Conservation (phyloP, 1,284 basidiomycete species). For the Cronartium ribicola region DNA sequence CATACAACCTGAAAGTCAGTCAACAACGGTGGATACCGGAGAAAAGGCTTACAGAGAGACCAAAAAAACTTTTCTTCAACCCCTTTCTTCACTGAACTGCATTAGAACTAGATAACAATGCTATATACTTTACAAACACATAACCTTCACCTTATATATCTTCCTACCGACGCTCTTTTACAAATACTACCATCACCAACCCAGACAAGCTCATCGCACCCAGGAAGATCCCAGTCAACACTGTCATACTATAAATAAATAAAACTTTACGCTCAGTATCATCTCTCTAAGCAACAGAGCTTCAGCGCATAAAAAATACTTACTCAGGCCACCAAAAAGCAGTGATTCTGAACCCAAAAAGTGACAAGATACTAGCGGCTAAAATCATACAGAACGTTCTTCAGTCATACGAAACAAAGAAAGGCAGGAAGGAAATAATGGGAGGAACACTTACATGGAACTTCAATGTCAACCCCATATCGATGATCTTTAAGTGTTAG, state of each 20-base stretch:
- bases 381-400: constrained; percentile 82
- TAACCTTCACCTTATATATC: constrained; percentile 49
- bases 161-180: constrained; percentile 70
- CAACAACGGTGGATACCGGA: too few species aligned
- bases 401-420: constrained; percentile 71
- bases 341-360: constrained; percentile 16
- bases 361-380: constrained; percentile 59
- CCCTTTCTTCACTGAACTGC: too few species aligned
- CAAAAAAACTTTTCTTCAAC: too few species aligned
- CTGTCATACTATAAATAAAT: constrained; percentile 87
- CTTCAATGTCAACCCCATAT: constrained; percentile 86
- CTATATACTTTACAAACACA: background rate
- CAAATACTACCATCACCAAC: constrained; percentile 75
- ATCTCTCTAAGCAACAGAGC: constrained; percentile 54
- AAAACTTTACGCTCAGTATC: constrained; percentile 56
- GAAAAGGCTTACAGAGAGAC: too few species aligned
- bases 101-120: background rate
- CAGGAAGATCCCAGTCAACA: constrained; percentile 77
- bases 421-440: background rate
- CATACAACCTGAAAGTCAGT: too few species aligned
- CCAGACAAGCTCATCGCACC: constrained; percentile 70
- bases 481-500: constrained; percentile 84
- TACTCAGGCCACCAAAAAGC: constrained; percentile 27
- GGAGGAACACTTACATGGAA: constrained; percentile 50
- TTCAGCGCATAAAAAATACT: constrained; percentile 14